Conservation (phyloP, 1,284 basidiomycete genomes). For the Microbotryum saponariae region DNA sequence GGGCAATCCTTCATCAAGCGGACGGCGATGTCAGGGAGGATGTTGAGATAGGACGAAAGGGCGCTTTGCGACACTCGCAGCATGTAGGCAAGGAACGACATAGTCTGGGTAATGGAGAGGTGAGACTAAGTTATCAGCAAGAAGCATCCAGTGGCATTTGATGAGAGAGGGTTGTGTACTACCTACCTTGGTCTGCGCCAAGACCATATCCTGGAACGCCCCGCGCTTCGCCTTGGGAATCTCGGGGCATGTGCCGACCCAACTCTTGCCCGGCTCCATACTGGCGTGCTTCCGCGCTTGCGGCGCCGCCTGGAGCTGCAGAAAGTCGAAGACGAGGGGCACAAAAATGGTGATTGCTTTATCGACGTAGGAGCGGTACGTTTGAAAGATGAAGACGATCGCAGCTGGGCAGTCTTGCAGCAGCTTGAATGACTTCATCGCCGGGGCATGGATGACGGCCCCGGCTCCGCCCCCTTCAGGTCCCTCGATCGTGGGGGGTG, state of each 20-base stretch:
- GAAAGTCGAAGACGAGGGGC: constrained; percentile 61
- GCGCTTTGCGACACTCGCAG: constrained; percentile 64
- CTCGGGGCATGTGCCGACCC: constrained; percentile 69
- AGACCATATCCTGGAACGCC: constrained; percentile 80
- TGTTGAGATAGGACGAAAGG: constrained; percentile 70
- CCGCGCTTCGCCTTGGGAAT: constrained; percentile 57
- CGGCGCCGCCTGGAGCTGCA: constrained; percentile 75
- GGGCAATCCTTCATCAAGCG: constrained; percentile 92
- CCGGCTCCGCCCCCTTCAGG: not conserved
- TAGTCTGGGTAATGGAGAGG: constrained; percentile 51
- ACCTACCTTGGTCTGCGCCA: constrained; percentile 81
- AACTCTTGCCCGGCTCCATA: constrained; percentile 69
- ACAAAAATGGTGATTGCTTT: constrained; percentile 67
- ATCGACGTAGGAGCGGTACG: constrained; percentile 57
- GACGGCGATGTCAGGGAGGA: constrained; percentile 70
- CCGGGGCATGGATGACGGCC: constrained; percentile 42
- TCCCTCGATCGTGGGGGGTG: constrained; percentile 29
- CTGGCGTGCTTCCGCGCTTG: constrained; percentile 70
- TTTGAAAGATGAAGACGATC: constrained; percentile 84
- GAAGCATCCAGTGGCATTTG: not conserved
- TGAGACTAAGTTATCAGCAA: not conserved
- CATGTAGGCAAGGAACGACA: constrained; percentile 89
- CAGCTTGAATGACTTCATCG: constrained; percentile 85
- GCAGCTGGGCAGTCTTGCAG: constrained; percentile 90
- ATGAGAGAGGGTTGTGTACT: not conserved